Conservation (phyloP, 345 rosid species). For the Rhizophora mangle region DNA sequence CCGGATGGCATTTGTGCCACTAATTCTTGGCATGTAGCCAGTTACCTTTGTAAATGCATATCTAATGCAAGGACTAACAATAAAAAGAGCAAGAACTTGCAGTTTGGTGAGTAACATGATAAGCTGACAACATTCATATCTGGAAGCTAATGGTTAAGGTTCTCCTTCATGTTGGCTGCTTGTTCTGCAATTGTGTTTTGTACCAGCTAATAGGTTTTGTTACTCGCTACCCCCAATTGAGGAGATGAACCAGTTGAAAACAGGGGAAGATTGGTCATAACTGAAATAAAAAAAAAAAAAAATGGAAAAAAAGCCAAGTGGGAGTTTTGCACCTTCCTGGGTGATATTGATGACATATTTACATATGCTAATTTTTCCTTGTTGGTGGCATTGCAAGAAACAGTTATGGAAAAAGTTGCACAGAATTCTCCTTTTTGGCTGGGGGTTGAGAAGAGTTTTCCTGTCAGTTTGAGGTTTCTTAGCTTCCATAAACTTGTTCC, state of each 20-base stretch:
- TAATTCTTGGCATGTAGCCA: no score
- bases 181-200: neutral
- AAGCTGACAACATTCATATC: neutral
- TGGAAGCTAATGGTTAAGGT: neutral
- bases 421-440: no score
- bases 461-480: no score
- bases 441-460: no score
- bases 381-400: no score
- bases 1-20: no score
- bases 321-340: no score
- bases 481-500: neutral
- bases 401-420: no score
- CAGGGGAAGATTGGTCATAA: neutral
- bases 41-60: no score
- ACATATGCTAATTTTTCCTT: no score
- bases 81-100: neutral
- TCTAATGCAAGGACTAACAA: neutral
- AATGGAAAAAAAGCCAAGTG: neutral
- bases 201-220: conserved; percentile 2
- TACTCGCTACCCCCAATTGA: no score
- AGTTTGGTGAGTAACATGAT: neutral
- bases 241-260: conserved; percentile 2
- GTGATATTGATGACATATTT: no score
- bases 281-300: neutral
- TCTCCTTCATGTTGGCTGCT: neutral